Conservation (phyloP, 2,329 filamentous ascomycete genomes). For the Grosmannia huntii region DNA sequence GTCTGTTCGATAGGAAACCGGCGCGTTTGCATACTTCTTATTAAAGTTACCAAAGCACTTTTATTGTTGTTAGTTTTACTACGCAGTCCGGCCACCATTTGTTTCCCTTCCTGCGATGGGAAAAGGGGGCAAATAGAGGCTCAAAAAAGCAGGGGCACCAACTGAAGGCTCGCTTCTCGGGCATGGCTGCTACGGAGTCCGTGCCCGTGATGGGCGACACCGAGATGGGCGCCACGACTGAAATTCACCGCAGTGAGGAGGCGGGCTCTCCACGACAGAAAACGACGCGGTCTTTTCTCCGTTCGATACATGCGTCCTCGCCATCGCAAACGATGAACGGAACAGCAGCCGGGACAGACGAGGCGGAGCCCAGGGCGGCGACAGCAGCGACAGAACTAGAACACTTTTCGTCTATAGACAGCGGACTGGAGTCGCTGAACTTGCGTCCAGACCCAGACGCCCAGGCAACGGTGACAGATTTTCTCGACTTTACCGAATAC, state of each 20-base stretch:
- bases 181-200: background rate
- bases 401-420: constrained; percentile 16
- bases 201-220: background rate
- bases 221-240: background rate
- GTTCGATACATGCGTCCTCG: background rate
- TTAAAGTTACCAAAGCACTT: background rate
- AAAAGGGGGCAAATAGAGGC: background rate
- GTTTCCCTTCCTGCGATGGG: background rate
- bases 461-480: constrained; percentile 57
- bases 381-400: background rate
- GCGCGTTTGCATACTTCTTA: background rate
- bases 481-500: constrained; percentile 58
- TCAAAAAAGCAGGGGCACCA: background rate
- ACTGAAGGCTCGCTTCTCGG: background rate
- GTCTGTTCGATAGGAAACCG: no score
- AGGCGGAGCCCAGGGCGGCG: background rate
- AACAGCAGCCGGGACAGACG: background rate
- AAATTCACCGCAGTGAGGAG: background rate
- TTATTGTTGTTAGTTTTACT: background rate
- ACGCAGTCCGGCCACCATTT: background rate
- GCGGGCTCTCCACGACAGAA: constrained; percentile 5
- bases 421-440: constrained; percentile 29
- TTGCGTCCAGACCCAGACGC: constrained; percentile 51
- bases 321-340: background rate
- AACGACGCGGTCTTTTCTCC: background rate